Percentiles rank a stretch among this genome's conserved stretches.
Conservation (phyloP, 1,139 yeast species). For the Geotrichum europaeum region DNA sequence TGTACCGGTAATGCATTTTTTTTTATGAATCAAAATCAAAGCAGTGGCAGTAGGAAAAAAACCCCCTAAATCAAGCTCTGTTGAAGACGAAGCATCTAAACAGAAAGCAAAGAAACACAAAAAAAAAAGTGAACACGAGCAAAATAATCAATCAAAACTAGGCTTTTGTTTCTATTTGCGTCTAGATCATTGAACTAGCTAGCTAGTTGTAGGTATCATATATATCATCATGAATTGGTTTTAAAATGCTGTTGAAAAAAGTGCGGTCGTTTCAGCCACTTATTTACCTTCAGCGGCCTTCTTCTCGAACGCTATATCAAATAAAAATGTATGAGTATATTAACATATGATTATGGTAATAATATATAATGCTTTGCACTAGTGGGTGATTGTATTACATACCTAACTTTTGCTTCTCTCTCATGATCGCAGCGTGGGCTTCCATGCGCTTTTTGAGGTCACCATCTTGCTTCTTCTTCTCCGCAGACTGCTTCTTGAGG, state of each 20-base stretch:
- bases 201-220: not conserved
- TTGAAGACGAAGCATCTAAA: not conserved
- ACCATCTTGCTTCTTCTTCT: constrained; percentile 65
- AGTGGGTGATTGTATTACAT: constrained; percentile 32
- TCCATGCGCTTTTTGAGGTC: constrained; percentile 83
- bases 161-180: not conserved
- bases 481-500: constrained; percentile 62
- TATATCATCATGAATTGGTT: not conserved
- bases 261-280: not conserved
- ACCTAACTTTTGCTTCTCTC: constrained; percentile 83
- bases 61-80: too few species aligned
- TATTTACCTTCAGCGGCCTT: constrained; percentile 18
- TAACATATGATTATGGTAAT: not conserved
- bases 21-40: not conserved
- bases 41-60: not conserved
- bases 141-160: not conserved
- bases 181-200: not conserved
- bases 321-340: not conserved
- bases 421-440: constrained; percentile 78
- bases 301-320: constrained; percentile 20
- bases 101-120: not conserved
- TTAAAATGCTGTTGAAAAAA: not conserved
- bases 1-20: not conserved
- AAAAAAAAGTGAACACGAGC: not conserved
- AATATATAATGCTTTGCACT: not conserved